Base-by-base conservation (phyloP, 768 basidiomycete species). In the Lactifluus subvellereus region DNA sequence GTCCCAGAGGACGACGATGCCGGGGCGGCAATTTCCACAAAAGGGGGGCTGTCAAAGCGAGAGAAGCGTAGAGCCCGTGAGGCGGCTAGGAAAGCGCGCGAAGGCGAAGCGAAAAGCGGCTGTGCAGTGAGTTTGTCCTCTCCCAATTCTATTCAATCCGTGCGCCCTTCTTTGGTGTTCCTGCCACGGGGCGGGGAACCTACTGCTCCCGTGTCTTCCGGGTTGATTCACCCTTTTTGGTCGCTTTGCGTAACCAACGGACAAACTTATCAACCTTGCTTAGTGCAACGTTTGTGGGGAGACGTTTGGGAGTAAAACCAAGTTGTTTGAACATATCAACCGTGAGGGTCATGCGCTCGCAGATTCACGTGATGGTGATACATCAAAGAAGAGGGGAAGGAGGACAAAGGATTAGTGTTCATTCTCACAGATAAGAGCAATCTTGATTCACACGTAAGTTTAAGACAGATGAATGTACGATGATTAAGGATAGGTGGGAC, bases 21-120 rank as follows among this genome's bases (percentile, higher is more conserved):
- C 10, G 59, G 54, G 42, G 52, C 68, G 43, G 52, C 58, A 9
- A 38, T 32, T n/a, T 51, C 59, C 47, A 66, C 57, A 33, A 62
- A 67, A 48, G 71, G 54, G 22, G 77, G 74, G 61, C 66, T 82
- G 63, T 83, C 91, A 6, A 98, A 97, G 74, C 84, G 83, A 62
- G 92, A 97, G 37, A 92, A 87, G 73, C 77, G 95, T 52, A 81
- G 86, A 54, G 86, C 87, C 18, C 79, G 84, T 52, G 90, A 96
- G 72, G 84, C 77, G 3, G 78, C 83, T 52, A 91, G 86, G 77
- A 92, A 88, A 71, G 79, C 76, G 6, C 64, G 57, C 32, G 60
- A 61, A n/a, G 51, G 43, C 13, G 64, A 66, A 32, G 56, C 45
- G 35, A 66, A 59, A 10, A 45, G 64, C 57, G 64, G 42, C 52